Evolutionary conservation across 1,139 yeast species (phyloP), one percentile per base, ranked within the genome.

Genomic region (Suhomyces taliae): DNA sequence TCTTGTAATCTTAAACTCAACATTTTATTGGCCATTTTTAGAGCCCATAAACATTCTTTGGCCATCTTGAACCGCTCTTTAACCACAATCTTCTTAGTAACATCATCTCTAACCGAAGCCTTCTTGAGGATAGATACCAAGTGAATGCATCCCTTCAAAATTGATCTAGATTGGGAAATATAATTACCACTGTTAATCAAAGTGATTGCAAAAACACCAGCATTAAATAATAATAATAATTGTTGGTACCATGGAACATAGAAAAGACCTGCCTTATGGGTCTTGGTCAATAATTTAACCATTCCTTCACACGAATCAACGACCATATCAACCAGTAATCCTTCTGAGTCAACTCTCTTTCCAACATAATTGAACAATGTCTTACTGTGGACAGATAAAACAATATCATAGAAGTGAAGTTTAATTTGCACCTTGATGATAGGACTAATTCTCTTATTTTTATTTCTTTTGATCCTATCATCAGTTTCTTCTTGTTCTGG

Each of bases 31-130:
- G 82, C 67, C 69, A 77, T 79, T 51, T 81, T 81, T 36, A 83
- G 60, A 1, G 82, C 83, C 89, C 89, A 83, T 29, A 81, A 60
- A 57, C 86, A 81, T 58, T 83, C 88, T 44, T 74, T 71, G 9
- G 79, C 81, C 89, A 83, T 83, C 41, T 72, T 74, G 57, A 78
- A 79, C 45, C 83, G 61, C 44, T 73, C 78, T 39, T 69, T 69
- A 32, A 65, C 58, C 7, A 72, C 56, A 64, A 15, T 76, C 76
- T 32, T 60, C 53, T 39, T 14, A 3, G 47, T 19, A 6, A 7
- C 41, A 6, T 59, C 62, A 44, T 68, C 64, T 31, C 64, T 55
- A 2, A 73, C 72, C 4, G 74, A 66, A 5, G 74, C 64, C 33
- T 59, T 60, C 39, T 64, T 63, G 10, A 73, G 51, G 0, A 59